Conservation (phyloP, 352 stramenopile genomes). For the Elongisporangium undulatum region DNA sequence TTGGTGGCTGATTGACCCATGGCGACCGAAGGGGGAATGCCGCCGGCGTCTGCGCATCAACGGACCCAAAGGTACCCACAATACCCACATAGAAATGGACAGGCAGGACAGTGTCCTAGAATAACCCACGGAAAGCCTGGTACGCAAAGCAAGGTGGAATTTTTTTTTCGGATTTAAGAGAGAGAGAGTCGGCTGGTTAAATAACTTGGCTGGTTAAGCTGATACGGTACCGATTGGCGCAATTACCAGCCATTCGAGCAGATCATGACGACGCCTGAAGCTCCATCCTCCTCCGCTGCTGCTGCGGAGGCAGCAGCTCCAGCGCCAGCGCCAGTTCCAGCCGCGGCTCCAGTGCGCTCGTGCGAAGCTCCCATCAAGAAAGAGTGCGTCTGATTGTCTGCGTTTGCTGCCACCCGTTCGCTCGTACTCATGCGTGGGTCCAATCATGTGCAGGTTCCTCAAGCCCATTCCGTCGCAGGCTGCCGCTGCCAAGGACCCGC, state of each 20-base stretch:
- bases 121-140: too few relatives aligned
- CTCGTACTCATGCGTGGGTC: not conserved
- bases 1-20: not conserved
- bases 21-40: not conserved
- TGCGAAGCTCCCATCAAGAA: conserved; percentile 42
- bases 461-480: conserved; percentile 36
- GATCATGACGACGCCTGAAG: not conserved
- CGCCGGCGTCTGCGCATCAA: too few relatives aligned
- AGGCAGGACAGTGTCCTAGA: too few relatives aligned
- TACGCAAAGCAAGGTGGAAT: too few relatives aligned
- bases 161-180: too few relatives aligned
- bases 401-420: not conserved
- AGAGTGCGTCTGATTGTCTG: conserved; percentile 28
- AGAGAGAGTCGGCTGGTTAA: not conserved
- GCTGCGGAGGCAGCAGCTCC: not conserved
- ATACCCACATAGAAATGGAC: too few relatives aligned
- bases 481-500: conserved; percentile 3
- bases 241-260: not conserved
- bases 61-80: too few relatives aligned
- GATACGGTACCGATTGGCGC: not conserved
- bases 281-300: not conserved
- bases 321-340: not conserved
- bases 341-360: not conserved
- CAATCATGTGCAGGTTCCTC: conserved; percentile 39
- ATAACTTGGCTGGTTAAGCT: not conserved